phyloP scores from a whole-genome alignment of 2,329 filamentous ascomycete genomes.

The Pseudogymnoascus sp. region DNA sequence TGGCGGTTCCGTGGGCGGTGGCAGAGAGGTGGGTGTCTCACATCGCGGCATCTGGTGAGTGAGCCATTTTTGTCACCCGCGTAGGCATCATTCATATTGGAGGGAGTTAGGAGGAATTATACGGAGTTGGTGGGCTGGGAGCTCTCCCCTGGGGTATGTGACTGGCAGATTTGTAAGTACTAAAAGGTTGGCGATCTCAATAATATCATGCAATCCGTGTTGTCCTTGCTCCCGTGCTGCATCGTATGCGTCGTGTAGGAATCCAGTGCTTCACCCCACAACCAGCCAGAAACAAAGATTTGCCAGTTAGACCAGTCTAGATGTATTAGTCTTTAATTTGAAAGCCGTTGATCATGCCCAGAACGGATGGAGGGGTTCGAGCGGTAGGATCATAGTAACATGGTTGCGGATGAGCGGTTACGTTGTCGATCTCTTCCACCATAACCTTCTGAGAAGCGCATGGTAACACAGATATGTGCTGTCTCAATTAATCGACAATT shows the following conservation, averaged over 20 bases:
- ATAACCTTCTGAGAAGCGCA: background rate
- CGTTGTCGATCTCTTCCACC: background rate
- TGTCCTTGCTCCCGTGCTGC: background rate
- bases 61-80: constrained; percentile 2
- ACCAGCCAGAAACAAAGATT: constrained; percentile 4
- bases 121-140: background rate
- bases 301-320: background rate
- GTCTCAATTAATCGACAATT: background rate
- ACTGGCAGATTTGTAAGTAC: constrained; percentile 7
- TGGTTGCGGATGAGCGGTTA: background rate
- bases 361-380: background rate
- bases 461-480: background rate
- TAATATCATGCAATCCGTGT: constrained; percentile 3
- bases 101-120: background rate
- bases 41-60: constrained; percentile 1
- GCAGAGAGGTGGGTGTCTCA: constrained; percentile 1
- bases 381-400: background rate
- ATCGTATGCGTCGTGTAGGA: background rate
- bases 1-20: background rate
- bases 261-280: background rate
- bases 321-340: background rate
- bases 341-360: background rate
- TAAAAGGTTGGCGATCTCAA: constrained; percentile 8
- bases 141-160: background rate
- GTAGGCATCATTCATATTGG: background rate